Conservation (phyloP, 1,284 basidiomycete genomes). For the Naganishia liquefaciens region DNA sequence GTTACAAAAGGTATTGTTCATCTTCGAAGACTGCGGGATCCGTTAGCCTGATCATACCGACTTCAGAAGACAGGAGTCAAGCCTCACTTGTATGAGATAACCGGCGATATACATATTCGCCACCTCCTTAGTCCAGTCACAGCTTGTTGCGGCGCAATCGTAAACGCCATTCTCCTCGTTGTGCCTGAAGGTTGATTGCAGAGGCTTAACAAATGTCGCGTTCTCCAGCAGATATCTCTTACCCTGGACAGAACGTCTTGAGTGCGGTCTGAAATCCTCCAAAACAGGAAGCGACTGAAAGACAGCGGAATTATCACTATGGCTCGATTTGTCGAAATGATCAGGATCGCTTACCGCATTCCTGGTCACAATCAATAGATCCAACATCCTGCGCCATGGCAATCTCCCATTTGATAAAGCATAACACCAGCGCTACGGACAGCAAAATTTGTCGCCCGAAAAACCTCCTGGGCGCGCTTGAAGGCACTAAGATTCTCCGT, state of each 20-base stretch:
- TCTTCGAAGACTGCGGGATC: background rate
- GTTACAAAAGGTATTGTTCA: conserved; percentile 14
- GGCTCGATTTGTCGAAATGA: background rate
- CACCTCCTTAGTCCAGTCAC: conserved; percentile 9
- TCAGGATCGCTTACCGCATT: conserved; percentile 2
- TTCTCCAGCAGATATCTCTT: background rate
- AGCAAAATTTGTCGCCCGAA: conserved; percentile 16
- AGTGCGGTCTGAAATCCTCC: conserved; percentile 9
- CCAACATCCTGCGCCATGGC: background rate
- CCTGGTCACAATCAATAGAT: conserved; percentile 16
- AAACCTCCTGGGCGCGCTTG: background rate
- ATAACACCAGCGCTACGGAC: background rate
- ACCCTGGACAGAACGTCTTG: conserved; percentile 13
- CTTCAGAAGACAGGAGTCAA: background rate
- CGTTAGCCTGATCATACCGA: background rate
- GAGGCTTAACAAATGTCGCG: too few relatives aligned
- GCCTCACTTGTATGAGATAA: conserved; percentile 17
- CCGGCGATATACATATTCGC: conserved; percentile 20
- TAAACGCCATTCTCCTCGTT: conserved; percentile 23
- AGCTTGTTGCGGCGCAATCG: conserved; percentile 20
- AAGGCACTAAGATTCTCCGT: background rate
- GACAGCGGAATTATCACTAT: background rate
- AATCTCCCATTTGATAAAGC: conserved; percentile 1
- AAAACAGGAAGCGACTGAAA: conserved; percentile 12
- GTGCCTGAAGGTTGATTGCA: background rate